Conservation (phyloP, 352 stramenopile genomes). For the Pythium grandisporangium region DNA sequence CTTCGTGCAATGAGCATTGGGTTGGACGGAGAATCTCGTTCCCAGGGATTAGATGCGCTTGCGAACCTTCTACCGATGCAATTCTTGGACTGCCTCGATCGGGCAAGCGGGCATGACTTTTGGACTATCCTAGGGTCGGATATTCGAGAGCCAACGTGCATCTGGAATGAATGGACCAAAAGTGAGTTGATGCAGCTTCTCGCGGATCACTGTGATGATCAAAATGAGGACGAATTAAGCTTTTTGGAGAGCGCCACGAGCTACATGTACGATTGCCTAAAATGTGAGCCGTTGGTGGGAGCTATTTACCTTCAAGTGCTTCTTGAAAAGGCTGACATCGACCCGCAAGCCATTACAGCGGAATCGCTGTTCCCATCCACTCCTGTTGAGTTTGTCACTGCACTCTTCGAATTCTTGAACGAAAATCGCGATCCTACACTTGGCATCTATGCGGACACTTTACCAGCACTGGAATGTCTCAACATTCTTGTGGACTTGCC, state of each 20-base stretch:
- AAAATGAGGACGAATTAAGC: conserved; percentile 28
- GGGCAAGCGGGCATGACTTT: conserved; percentile 62
- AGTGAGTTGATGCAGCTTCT: conserved; percentile 63
- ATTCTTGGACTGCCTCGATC: conserved; percentile 68
- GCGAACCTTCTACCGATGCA: conserved; percentile 60
- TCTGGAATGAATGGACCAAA: conserved; percentile 62
- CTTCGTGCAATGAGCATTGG: conserved; percentile 53
- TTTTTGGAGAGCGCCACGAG: conserved; percentile 61
- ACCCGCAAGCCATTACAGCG: conserved; percentile 32
- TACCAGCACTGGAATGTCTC: conserved; percentile 61
- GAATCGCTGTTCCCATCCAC: conserved; percentile 46
- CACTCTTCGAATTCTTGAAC: conserved; percentile 69
- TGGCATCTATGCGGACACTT: conserved; percentile 69
- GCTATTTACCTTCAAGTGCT: conserved; percentile 66
- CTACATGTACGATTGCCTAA: conserved; percentile 79
- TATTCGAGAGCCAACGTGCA: conserved; percentile 66
- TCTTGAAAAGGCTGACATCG: conserved; percentile 34
- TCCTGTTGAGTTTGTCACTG: conserved; percentile 45
- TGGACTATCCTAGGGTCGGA: conserved; percentile 58
- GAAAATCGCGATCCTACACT: conserved; percentile 66
- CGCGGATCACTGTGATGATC: conserved; percentile 60
- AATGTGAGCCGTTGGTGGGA: conserved; percentile 51
- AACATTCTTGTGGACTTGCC: conserved; percentile 58
- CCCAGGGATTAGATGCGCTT: conserved; percentile 45
- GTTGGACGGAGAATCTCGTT: conserved; percentile 35